Percentiles rank a stretch among this genome's conserved stretches.
These are phyloP conservation scores for Ensete ventricosum DNA, from an alignment of 176 grass and related monocot species.

Conservation along the genomic window DNA sequence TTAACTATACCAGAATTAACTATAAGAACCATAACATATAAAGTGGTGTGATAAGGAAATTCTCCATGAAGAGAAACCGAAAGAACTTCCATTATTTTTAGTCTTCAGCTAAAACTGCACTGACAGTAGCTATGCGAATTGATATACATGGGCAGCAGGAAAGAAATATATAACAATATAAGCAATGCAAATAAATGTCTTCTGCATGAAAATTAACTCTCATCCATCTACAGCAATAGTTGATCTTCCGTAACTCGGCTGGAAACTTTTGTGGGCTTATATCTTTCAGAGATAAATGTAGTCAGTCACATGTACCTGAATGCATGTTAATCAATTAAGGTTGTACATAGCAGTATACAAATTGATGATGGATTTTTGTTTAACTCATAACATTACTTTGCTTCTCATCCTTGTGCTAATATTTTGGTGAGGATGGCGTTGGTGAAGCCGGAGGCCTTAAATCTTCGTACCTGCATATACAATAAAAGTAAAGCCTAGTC, in stretches of 20 bases:
- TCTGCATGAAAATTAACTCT: neutral
- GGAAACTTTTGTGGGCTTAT: too few relatives aligned
- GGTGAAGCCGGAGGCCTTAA: conserved; percentile 38
- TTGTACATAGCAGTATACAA: neutral
- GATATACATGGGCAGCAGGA: neutral
- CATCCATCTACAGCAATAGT: neutral
- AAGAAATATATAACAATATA: neutral
- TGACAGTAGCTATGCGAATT: neutral
- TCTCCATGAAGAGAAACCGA: neutral
- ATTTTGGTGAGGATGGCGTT: conserved; percentile 30
- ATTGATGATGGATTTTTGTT: neutral
- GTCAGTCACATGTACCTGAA: neutral
- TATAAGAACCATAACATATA: neutral
- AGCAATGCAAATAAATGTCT: neutral
- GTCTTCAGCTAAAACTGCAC: neutral
- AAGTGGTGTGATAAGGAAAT: neutral
- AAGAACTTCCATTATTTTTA: neutral
- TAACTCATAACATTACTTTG: neutral
- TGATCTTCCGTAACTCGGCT: neutral
- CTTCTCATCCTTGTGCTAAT: neutral
- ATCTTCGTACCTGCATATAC: conserved; percentile 32
- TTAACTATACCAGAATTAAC: too few relatives aligned
- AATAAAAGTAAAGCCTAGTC: neutral
- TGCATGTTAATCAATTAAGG: neutral
- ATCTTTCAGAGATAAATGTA: neutral